Evolutionary conservation across 1,284 basidiomycete genomes (phyloP).

Genomic region (Coniophora puteana): DNA sequence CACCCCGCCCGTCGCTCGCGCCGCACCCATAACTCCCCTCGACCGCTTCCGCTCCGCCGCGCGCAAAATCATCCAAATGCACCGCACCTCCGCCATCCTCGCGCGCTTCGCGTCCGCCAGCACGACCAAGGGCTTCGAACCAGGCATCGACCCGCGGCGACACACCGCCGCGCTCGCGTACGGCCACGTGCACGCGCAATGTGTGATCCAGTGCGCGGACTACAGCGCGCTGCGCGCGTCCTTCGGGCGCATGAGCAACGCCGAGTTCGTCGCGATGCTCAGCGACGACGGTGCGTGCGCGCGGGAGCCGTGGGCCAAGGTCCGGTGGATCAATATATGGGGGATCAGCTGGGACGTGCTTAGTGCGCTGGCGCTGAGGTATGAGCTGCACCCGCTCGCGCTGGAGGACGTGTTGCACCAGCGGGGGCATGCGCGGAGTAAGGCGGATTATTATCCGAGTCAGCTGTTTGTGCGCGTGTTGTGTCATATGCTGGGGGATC

Average conservation of each 20-base stretch:
- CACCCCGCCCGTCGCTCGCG: no score
- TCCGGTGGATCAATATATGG: constrained; percentile 70
- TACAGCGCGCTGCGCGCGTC: constrained; percentile 53
- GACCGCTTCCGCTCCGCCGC: constrained; percentile 50
- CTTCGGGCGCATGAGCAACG: constrained; percentile 51
- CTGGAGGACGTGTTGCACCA: constrained; percentile 66
- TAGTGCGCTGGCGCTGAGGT: constrained; percentile 58
- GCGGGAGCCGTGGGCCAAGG: constrained; percentile 53
- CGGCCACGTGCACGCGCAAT: constrained; percentile 51
- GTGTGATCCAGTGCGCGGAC: constrained; percentile 58
- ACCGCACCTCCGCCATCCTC: constrained; percentile 44
- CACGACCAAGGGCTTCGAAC: constrained; percentile 51
- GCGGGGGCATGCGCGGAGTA: constrained; percentile 53
- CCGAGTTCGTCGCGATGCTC: constrained; percentile 50
- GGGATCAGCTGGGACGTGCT: constrained; percentile 73
- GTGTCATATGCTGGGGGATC: constrained; percentile 47
- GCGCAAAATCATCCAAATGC: constrained; percentile 53
- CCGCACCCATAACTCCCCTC: constrained; percentile 23
- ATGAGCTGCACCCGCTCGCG: constrained; percentile 66
- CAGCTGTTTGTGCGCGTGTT: constrained; percentile 68
- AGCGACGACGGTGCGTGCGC: constrained; percentile 33
- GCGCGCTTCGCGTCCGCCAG: constrained; percentile 23
- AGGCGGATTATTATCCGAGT: constrained; percentile 63
- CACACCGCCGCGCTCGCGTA: constrained; percentile 46
- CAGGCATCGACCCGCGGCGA: constrained; percentile 56